Evolutionary conservation across 2,329 filamentous ascomycete genomes (phyloP).

Genomic region (Fusarium euwallaceae): DNA sequence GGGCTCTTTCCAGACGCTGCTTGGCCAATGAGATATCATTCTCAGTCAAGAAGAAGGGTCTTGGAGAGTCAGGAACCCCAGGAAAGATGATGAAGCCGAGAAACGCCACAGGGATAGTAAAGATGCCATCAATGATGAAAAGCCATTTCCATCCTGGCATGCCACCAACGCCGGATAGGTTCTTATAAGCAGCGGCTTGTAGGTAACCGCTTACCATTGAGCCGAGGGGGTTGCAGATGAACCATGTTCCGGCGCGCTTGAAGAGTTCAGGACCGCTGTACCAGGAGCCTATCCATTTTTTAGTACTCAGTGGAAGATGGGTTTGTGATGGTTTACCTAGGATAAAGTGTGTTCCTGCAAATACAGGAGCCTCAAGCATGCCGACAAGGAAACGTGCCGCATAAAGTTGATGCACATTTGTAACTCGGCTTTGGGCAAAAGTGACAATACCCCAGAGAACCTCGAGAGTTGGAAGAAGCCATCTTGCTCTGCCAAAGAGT

Average conservation of each 20-base stretch:
- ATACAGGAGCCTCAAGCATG: neutral
- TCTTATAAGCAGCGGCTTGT: constrained; percentile 55
- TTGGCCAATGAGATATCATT: constrained; percentile 12
- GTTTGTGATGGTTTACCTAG: neutral
- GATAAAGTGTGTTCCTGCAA: neutral
- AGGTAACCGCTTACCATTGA: constrained; percentile 45
- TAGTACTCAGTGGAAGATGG: neutral
- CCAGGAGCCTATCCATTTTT: constrained; percentile 6
- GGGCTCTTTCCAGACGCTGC: constrained; percentile 7
- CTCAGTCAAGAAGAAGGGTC: constrained; percentile 2
- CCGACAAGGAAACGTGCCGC: neutral
- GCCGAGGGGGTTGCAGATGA: constrained; percentile 29
- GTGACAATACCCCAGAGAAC: neutral
- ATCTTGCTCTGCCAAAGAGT: neutral
- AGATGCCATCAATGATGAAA: constrained; percentile 23
- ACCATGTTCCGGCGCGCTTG: constrained; percentile 22
- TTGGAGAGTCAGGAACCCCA: constrained; percentile 16
- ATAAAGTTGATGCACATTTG: neutral
- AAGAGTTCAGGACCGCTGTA: constrained; percentile 20
- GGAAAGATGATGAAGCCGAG: constrained; percentile 21
- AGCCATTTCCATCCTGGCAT: constrained; percentile 61
- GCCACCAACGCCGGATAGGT: constrained; percentile 54
- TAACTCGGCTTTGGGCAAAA: neutral
- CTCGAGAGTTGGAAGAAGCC: neutral
- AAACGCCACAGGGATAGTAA: constrained; percentile 16